A percentile compares a stretch with the other conserved stretches of the same genome.
Evolutionary conservation across 2,329 filamentous ascomycete species (phyloP).

Genomic region (Bretziella fagacearum): DNA sequence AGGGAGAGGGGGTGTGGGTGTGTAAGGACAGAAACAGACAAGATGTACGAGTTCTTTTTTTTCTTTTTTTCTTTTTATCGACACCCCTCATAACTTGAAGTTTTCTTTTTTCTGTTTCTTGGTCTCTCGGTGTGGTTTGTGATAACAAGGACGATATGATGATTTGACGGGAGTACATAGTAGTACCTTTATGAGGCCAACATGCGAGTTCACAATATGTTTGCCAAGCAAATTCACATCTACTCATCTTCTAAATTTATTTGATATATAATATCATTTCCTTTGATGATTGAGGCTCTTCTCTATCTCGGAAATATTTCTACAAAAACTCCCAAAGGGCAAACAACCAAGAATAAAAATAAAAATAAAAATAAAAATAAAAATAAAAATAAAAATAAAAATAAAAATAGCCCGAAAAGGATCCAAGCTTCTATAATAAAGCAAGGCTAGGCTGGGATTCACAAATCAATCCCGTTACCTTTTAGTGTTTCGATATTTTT

Average conservation of each 20-base stretch:
- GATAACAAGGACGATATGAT: too few relatives aligned
- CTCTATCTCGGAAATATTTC: neutral
- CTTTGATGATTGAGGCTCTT: neutral
- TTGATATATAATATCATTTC: too few relatives aligned
- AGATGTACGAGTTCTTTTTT: neutral
- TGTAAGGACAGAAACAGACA: neutral
- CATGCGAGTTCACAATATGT: too few relatives aligned
- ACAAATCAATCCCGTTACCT: neutral
- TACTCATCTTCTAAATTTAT: too few relatives aligned
- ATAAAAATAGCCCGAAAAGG: neutral
- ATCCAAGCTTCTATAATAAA: neutral
- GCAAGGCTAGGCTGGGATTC: neutral
- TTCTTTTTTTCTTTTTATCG: neutral
- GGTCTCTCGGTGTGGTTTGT: too few relatives aligned
- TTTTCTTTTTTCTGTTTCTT: too few relatives aligned
- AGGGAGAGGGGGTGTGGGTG: neutral
- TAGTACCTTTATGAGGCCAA: too few relatives aligned
- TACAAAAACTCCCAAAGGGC: neutral
- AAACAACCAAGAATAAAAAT: conserved; percentile 3
- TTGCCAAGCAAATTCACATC: too few relatives aligned
- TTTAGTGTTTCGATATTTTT: neutral
- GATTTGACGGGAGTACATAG: too few relatives aligned
- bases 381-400: conserved; percentile 7
- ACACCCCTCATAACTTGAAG: neutral
- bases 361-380: neutral